Evolutionary conservation across 306 rosid genomes (phyloP), one percentile per base, ranked within the genome.

Genomic region (Corylus avellana): DNA sequence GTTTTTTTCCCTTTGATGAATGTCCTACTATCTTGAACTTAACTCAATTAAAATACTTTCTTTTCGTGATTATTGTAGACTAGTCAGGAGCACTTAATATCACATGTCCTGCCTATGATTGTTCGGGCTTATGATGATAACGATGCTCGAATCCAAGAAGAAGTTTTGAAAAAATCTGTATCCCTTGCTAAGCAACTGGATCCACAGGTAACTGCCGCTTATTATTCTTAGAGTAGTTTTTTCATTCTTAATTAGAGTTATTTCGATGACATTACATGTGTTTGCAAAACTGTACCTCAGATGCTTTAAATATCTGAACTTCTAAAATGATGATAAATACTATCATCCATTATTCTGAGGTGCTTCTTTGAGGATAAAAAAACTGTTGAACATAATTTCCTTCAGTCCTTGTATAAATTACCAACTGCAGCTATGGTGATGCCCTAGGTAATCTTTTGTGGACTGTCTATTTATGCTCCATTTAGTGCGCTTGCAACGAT

Each of bases 131-230:
- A 88, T 79, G 97, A 91, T 78, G 98, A 96, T 79, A 90, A 42
- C n/a, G 99, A 96, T 90, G 85, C 93, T 76, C 99, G 97, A 70
- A 77, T 93, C 71, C 99, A 96, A 87, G 99, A 96, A 89, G 98
- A 96, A 87, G 99, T 89, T 83, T 78, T 96, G 87, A 96, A 83
- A 84, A 96, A 86, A 79, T 93, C 99, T 54, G 81, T 86, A 32
- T 81, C 92, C 76, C 91, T 96, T 79, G 82, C 93, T 47, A 96
- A 88, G 82, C 91, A 93, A 80, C 91, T 96, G 79, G 97, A 96
- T 81, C 50, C 75, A 78, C 94, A 96, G 99, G 99, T 96, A 79
- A 86, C 63, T 80, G 72, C 78, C 79, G 66, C 82, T 57, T 70
- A 76, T 22, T 79, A 66, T 77, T 77, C n/a, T 48, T 13, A 14